Percentiles rank a stretch among this genome's conserved stretches.
phyloP scores from a whole-genome alignment of 768 basidiomycete genomes.

The Tephrocybe sp. region DNA sequence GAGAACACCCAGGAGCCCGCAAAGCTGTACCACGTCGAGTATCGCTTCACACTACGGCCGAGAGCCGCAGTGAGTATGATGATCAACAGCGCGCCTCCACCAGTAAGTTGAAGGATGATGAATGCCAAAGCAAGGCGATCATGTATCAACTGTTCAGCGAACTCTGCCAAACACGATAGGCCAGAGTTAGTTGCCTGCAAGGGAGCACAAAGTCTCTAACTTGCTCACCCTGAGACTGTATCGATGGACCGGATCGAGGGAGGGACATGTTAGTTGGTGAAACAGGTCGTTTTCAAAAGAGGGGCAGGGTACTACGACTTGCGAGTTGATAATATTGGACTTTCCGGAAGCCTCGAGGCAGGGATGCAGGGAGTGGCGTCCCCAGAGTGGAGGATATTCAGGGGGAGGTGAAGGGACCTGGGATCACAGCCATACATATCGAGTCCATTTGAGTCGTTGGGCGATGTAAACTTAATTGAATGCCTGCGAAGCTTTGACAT shows the following conservation, averaged over 20 bases:
- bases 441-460: not conserved
- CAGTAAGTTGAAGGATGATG: constrained; percentile 25
- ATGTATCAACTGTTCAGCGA: constrained; percentile 2
- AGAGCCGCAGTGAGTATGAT: constrained; percentile 26
- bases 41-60: constrained; percentile 26
- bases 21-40: constrained; percentile 34
- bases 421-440: not conserved
- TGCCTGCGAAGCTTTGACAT: not conserved
- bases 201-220: not conserved
- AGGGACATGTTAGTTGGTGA: constrained; percentile 1
- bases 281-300: not conserved
- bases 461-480: not conserved
- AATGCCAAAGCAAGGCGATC: constrained; percentile 24
- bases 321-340: not conserved
- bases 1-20: constrained; percentile 29
- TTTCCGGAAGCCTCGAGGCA: constrained; percentile 10
- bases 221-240: constrained; percentile 6
- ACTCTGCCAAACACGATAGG: not conserved
- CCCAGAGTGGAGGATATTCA: not conserved
- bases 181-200: no score
- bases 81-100: constrained; percentile 21
- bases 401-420: not conserved
- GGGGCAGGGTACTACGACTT: constrained; percentile 1
- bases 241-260: not conserved
- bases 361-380: constrained; percentile 1